Evolutionary conservation across 805 yeast species (phyloP).

Genomic region (Helenozyma baotianmanensis): DNA sequence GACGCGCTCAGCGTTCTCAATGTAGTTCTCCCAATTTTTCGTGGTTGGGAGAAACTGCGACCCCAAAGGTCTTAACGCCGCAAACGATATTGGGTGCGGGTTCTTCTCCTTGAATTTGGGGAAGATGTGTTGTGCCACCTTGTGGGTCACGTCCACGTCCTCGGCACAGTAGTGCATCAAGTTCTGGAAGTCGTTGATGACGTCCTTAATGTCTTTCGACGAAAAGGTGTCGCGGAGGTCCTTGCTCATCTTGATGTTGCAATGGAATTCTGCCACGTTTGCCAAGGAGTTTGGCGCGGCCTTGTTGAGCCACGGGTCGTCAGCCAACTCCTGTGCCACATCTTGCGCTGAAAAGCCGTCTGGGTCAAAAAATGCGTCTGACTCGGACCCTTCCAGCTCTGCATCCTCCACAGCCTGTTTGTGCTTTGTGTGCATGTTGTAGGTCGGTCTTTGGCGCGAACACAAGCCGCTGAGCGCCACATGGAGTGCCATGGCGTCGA

Average conservation of each 20-base stretch:
- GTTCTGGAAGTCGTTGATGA: slow-evolving; percentile 52
- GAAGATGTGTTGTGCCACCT: slow-evolving; percentile 60
- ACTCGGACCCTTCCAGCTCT: slow-evolving; percentile 1
- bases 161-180: slow-evolving; percentile 78
- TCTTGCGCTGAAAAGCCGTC: slow-evolving; percentile 18
- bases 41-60: slow-evolving; percentile 77
- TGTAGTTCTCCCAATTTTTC: slow-evolving; percentile 64
- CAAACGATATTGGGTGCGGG: slow-evolving; percentile 94
- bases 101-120: slow-evolving; percentile 64
- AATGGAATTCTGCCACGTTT: slow-evolving; percentile 75
- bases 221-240: slow-evolving; percentile 60
- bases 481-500: slow-evolving; percentile 93
- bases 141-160: slow-evolving; percentile 75
- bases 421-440: slow-evolving; percentile 55
- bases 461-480: slow-evolving; percentile 89
- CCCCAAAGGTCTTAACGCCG: slow-evolving; percentile 73
- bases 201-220: slow-evolving; percentile 46
- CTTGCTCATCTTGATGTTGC: slow-evolving; percentile 65
- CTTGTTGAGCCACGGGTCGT: slow-evolving; percentile 80
- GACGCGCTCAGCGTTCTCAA: slow-evolving; percentile 60
- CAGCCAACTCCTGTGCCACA: slow-evolving; percentile 31
- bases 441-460: slow-evolving; percentile 80
- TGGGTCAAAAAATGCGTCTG: slow-evolving; percentile 2
- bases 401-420: slow-evolving; percentile 15
- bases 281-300: slow-evolving; percentile 77